A percentile compares a stretch with the other conserved stretches of the same genome.
Evolutionary conservation across 371 early-diverging fungal species (phyloP).

Genomic region (Neoconidiobolus thromboides): DNA sequence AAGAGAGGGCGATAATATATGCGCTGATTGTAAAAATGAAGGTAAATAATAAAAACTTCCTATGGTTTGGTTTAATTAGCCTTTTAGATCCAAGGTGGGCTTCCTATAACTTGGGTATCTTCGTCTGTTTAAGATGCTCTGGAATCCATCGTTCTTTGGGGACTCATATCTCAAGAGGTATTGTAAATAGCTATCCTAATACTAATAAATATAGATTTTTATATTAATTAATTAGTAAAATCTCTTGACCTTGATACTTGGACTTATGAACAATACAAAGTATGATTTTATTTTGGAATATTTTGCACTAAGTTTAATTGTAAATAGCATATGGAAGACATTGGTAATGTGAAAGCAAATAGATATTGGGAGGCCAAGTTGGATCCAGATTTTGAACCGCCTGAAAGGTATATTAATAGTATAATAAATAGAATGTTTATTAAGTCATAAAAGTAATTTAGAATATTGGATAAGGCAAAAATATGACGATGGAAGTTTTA

Average conservation of each 20-base stretch:
- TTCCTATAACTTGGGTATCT: constrained; percentile 68
- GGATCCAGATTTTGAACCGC: neutral
- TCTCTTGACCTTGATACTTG: constrained; percentile 71
- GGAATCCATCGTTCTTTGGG: constrained; percentile 73
- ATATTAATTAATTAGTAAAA: constrained; percentile 30
- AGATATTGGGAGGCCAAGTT: constrained; percentile 41
- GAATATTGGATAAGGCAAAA: constrained; percentile 69
- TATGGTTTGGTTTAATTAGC: neutral
- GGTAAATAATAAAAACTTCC: neutral
- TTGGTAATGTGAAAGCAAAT: constrained; percentile 73
- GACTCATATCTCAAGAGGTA: constrained; percentile 70
- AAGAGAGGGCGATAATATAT: constrained; percentile 46
- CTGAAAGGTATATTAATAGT: neutral
- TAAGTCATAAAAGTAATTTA: constrained; percentile 25
- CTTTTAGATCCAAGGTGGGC: constrained; percentile 71
- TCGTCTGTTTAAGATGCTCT: constrained; percentile 72
- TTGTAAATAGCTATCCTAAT: neutral
- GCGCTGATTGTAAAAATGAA: constrained; percentile 45
- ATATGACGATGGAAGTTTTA: constrained; percentile 21
- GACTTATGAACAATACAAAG: constrained; percentile 65
- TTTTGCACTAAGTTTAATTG: neutral
- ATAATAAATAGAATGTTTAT: neutral
- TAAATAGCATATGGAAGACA: constrained; percentile 41
- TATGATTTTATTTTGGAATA: neutral
- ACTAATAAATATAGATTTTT: neutral